Percentiles rank a stretch among this genome's conserved stretches.
Evolutionary conservation across 2,329 filamentous ascomycete species (phyloP).

Genomic region (Cladophialophora yegresii): DNA sequence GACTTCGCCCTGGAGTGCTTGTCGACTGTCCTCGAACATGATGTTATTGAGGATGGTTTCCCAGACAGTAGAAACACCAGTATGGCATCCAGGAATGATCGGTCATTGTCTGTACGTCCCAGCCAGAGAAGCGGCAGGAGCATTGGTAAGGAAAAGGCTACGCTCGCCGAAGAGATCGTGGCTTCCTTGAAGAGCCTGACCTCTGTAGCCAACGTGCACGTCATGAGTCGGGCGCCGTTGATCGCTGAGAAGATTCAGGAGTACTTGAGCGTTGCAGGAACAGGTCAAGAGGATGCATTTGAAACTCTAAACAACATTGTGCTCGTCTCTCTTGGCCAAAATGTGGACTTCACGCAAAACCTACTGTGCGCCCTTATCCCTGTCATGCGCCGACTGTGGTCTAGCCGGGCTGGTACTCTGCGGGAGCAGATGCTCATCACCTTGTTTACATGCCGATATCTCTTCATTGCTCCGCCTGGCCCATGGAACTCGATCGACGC

Average conservation of each 20-base stretch:
- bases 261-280: constrained; percentile 21
- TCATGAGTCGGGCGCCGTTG: constrained; percentile 27
- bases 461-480: constrained; percentile 52
- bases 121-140: constrained; percentile 26
- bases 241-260: constrained; percentile 28
- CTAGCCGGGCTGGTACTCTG: constrained; percentile 63
- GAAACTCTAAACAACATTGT: constrained; percentile 73
- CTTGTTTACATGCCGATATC: constrained; percentile 66
- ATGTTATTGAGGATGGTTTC: not conserved
- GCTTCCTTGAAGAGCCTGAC: constrained; percentile 30
- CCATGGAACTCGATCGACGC: constrained; percentile 40
- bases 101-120: constrained; percentile 23
- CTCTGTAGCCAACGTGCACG: constrained; percentile 27
- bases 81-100: constrained; percentile 50
- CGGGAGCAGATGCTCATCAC: constrained; percentile 77
- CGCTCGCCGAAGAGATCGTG: constrained; percentile 30
- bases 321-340: constrained; percentile 66
- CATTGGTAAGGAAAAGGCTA: constrained; percentile 16
- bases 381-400: constrained; percentile 74
- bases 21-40: constrained; percentile 23
- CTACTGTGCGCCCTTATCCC: constrained; percentile 66
- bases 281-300: constrained; percentile 70
- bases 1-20: constrained; percentile 72
- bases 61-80: constrained; percentile 37
- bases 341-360: constrained; percentile 62